Percentiles rank a stretch among this genome's conserved stretches.
phyloP scores from a whole-genome alignment of 2,329 filamentous ascomycete species.

The Cladosporium colombiae region DNA sequence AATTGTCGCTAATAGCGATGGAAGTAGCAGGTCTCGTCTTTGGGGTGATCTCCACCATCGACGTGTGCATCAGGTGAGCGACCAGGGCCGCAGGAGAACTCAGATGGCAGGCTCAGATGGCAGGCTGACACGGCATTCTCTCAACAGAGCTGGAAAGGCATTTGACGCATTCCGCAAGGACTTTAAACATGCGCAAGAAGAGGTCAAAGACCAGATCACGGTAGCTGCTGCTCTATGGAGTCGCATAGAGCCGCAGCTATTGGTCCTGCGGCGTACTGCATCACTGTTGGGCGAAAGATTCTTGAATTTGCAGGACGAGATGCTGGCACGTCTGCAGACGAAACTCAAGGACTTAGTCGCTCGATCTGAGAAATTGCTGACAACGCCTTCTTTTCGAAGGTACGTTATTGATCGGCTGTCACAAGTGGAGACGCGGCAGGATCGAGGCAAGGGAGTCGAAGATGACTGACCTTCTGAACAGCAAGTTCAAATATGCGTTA shows the following conservation, averaged over 20 bases:
- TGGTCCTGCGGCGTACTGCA: background rate
- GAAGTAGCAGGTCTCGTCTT: background rate
- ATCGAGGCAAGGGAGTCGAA: background rate
- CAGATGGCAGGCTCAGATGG: background rate
- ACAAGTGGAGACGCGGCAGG: background rate
- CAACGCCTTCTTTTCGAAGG: background rate
- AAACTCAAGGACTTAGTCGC: background rate
- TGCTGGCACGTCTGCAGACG: background rate
- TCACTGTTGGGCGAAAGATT: background rate
- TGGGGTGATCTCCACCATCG: background rate
- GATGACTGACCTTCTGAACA: background rate
- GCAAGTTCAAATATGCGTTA: slow-evolving; percentile 3
- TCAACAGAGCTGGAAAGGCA: background rate
- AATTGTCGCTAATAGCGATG: background rate
- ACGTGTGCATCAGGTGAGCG: background rate
- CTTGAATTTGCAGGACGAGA: background rate
- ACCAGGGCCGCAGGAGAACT: no score
- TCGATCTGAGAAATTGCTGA: background rate
- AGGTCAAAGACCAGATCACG: background rate
- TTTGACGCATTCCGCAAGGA: background rate
- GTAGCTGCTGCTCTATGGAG: background rate
- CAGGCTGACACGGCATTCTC: background rate
- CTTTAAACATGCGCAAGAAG: background rate
- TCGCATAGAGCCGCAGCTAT: background rate
- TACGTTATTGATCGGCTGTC: background rate